Conservation (phyloP, 2,329 filamentous ascomycete species). For the Trichoderma simmonsii region DNA sequence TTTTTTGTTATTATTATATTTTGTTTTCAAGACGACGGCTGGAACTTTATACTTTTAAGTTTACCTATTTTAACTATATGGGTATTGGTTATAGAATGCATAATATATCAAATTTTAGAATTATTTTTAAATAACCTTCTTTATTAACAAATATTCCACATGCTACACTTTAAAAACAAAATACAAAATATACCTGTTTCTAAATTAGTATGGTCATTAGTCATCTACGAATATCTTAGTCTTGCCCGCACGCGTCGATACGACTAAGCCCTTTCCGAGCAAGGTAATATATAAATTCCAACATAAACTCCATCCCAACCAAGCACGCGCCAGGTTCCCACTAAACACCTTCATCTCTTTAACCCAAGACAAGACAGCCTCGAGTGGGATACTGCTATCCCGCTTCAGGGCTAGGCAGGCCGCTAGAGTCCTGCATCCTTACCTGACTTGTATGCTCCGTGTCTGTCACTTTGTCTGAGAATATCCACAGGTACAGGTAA, state of each 20-base stretch:
- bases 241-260: neutral
- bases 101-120: neutral
- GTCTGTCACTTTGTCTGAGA: conserved; percentile 6
- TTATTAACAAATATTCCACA: neutral
- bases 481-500: neutral
- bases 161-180: neutral
- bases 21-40: neutral
- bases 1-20: neutral
- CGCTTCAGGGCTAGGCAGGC: neutral
- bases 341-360: neutral
- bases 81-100: neutral
- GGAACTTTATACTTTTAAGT: neutral
- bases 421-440: conserved; percentile 5
- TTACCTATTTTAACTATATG: neutral
- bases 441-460: neutral
- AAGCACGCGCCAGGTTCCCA: neutral
- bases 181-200: neutral
- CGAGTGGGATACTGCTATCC: neutral
- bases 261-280: neutral
- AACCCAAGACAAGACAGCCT: neutral
- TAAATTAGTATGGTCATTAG: neutral
- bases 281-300: neutral
- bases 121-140: neutral
- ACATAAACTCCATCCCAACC: neutral
- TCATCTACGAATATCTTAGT: neutral